phyloP scores from a whole-genome alignment of 2,329 filamentous ascomycete genomes.

The Penicillium aurantiogriseum region DNA sequence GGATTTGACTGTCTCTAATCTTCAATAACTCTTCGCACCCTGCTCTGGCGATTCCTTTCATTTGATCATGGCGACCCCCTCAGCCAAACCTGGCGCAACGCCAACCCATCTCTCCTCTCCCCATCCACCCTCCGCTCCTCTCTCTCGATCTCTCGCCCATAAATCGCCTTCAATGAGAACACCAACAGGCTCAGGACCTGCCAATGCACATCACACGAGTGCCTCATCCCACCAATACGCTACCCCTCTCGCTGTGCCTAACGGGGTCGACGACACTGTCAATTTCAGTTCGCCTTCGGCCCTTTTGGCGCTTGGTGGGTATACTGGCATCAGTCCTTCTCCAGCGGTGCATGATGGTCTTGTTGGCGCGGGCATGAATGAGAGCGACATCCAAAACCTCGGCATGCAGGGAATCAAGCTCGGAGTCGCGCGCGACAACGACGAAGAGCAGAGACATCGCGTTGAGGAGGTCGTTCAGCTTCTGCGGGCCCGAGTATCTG shows the following conservation, averaged over 20 bases:
- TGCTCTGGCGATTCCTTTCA: background rate
- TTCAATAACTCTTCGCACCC: background rate
- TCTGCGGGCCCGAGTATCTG: slow-evolving; percentile 42
- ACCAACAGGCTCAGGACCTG: slow-evolving; percentile 41
- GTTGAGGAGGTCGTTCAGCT: slow-evolving; percentile 44
- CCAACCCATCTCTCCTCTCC: slow-evolving; percentile 47
- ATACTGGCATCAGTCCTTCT: slow-evolving; percentile 42
- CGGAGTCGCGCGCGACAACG: slow-evolving; percentile 38
- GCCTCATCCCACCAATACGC: slow-evolving; percentile 44
- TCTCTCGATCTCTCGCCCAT: slow-evolving; percentile 42
- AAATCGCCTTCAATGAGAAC: slow-evolving; percentile 48
- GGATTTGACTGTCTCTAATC: background rate
- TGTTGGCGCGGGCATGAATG: slow-evolving; percentile 38
- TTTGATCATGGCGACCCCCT: slow-evolving; percentile 45
- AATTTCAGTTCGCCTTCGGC: slow-evolving; percentile 48
- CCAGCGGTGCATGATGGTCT: slow-evolving; percentile 39
- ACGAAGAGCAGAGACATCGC: slow-evolving; percentile 42
- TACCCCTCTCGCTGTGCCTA: slow-evolving; percentile 42
- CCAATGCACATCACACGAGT: slow-evolving; percentile 36
- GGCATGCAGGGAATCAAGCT: slow-evolving; percentile 42
- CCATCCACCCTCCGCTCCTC: slow-evolving; percentile 41
- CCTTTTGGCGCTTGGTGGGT: slow-evolving; percentile 44
- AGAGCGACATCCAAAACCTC: slow-evolving; percentile 40
- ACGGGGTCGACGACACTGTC: slow-evolving; percentile 42
- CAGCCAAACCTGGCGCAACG: slow-evolving; percentile 45